Percentiles rank a stretch among this genome's conserved stretches.
Conservation (phyloP, 148 eudicot genomes). For the Rhododendron ovatum region DNA sequence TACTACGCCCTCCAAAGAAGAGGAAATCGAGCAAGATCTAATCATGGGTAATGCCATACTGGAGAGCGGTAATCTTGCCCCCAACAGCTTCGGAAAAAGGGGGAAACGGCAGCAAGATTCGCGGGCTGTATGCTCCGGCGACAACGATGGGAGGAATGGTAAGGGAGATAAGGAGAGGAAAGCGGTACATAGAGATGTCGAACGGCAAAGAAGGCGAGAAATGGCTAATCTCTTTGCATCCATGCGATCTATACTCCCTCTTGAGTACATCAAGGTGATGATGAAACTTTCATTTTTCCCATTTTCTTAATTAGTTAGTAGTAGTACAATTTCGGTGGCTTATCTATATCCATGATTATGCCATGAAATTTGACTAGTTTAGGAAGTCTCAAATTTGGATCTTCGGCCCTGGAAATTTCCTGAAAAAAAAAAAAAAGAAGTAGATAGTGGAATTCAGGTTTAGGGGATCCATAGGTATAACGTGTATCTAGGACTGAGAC, state of each 20-base stretch:
- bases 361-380: background rate
- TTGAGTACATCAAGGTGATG: slow-evolving; percentile 60
- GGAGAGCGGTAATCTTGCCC: background rate
- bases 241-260: slow-evolving; percentile 63
- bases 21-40: slow-evolving; percentile 13
- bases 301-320: no score
- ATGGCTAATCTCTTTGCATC: slow-evolving; percentile 60
- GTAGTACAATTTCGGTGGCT: background rate
- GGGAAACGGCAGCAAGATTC: background rate
- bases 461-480: no score
- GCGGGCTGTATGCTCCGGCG: background rate
- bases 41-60: background rate
- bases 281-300: background rate
- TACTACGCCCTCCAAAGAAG: background rate
- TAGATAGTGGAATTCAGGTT: no score
- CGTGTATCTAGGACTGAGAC: background rate
- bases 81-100: background rate
- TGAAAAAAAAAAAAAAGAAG: background rate
- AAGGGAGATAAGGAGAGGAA: slow-evolving; percentile 17
- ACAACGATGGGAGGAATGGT: background rate
- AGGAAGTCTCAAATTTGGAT: background rate
- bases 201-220: slow-evolving; percentile 70
- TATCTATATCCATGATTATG: background rate
- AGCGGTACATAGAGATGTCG: slow-evolving; percentile 54
- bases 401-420: background rate